Evolutionary conservation across 129 eudicot genomes (phyloP).

Genomic region (Escallonia rubra): DNA sequence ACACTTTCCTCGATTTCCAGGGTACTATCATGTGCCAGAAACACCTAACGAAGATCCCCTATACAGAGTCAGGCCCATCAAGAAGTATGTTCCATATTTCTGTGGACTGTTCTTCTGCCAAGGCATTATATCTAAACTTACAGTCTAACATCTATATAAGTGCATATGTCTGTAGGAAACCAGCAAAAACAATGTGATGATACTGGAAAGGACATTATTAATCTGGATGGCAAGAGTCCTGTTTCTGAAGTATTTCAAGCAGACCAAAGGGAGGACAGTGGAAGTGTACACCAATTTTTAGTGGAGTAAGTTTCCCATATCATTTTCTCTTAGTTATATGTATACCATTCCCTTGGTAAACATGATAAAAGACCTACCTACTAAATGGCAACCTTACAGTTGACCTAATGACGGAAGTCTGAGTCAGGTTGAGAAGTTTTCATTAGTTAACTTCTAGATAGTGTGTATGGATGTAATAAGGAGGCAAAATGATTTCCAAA

Average conservation of each 20-base stretch:
- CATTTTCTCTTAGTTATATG: neutral
- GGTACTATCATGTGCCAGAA: slow-evolving; percentile 88
- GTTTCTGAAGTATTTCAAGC: slow-evolving; percentile 52
- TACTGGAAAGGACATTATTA: slow-evolving; percentile 14
- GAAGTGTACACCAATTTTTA: slow-evolving; percentile 29
- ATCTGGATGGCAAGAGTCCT: slow-evolving; percentile 35
- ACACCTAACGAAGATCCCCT: slow-evolving; percentile 26
- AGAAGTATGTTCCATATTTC: slow-evolving; percentile 27
- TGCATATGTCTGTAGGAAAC: slow-evolving; percentile 22
- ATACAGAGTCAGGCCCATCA: slow-evolving; percentile 17
- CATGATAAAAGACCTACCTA: too few species aligned
- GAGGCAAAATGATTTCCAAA: too few species aligned
- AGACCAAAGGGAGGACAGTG: slow-evolving; percentile 41
- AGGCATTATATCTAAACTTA: neutral
- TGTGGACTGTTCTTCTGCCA: too few species aligned
- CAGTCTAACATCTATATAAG: neutral
- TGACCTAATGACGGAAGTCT: too few species aligned
- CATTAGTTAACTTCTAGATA: too few species aligned
- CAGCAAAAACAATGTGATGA: slow-evolving; percentile 12
- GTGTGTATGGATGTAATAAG: too few species aligned
- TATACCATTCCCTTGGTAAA: too few species aligned
- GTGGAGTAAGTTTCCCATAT: slow-evolving; percentile 35
- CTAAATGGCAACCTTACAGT: too few species aligned
- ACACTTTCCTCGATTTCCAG: slow-evolving; percentile 74
- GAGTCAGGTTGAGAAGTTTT: too few species aligned